Conservation (phyloP, 805 yeast species). For the Barnettozyma vustinii region DNA sequence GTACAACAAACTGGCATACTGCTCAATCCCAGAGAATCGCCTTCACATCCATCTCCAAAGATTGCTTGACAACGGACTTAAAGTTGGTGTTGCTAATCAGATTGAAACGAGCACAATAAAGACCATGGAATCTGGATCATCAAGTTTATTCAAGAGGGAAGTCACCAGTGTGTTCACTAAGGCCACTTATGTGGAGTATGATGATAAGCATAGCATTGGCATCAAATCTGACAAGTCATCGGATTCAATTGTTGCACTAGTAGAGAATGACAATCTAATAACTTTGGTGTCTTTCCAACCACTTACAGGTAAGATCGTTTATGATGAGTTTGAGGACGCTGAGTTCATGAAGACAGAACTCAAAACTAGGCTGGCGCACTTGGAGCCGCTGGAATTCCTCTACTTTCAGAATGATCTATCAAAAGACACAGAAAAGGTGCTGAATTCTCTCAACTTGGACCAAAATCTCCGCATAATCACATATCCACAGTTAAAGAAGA, state of each 20-base stretch:
- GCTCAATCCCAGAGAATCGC: slow-evolving; percentile 77
- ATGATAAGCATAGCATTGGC: slow-evolving; percentile 26
- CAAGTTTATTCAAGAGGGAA: slow-evolving; percentile 59
- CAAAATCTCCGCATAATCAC: slow-evolving; percentile 13
- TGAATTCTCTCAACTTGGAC: slow-evolving; percentile 2
- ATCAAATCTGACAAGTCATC: slow-evolving; percentile 28
- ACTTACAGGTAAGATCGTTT: slow-evolving; percentile 67
- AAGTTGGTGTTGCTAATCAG: slow-evolving; percentile 86
- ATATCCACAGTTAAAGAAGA: slow-evolving; percentile 13
- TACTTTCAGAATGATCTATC: slow-evolving; percentile 35
- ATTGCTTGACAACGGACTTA: slow-evolving; percentile 63
- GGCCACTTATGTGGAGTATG: slow-evolving; percentile 77
- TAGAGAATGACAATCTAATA: slow-evolving; percentile 27
- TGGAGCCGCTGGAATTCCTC: slow-evolving; percentile 74
- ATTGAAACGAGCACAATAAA: slow-evolving; percentile 76
- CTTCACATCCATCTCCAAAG: slow-evolving; percentile 73
- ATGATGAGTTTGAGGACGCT: slow-evolving; percentile 62
- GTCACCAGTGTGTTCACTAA: slow-evolving; percentile 70
- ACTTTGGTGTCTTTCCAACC: slow-evolving; percentile 64
- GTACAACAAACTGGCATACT: slow-evolving; percentile 65
- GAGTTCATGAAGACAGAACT: slow-evolving; percentile 50
- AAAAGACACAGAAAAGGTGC: slow-evolving; percentile 12
- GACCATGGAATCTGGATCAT: slow-evolving; percentile 41
- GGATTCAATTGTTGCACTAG: slow-evolving; percentile 43
- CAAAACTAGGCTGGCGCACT: slow-evolving; percentile 67